These are phyloP conservation scores for Mortierella sp. DNA, from an alignment of 371 early-diverging fungal species.

Conservation along the genomic window DNA sequence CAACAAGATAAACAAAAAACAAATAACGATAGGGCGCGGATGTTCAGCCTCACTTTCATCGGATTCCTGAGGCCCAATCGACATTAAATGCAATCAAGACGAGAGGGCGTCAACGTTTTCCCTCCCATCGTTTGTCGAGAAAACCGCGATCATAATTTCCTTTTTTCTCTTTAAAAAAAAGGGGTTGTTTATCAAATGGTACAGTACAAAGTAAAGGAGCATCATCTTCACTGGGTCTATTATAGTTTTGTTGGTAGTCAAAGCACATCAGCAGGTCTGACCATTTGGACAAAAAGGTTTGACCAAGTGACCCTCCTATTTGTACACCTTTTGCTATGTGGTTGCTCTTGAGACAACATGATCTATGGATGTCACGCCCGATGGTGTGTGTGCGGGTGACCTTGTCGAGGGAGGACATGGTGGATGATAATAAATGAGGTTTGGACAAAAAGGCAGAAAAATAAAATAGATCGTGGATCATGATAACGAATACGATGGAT, in stretches of 20 bases:
- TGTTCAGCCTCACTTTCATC: too few species aligned
- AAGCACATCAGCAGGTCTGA: background rate
- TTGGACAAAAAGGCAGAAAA: background rate
- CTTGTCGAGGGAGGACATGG: background rate
- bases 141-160: background rate
- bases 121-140: background rate
- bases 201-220: background rate
- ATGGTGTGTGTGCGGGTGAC: constrained; percentile 5
- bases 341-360: background rate
- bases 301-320: background rate
- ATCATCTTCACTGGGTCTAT: background rate
- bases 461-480: background rate
- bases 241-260: background rate
- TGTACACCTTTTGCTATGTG: background rate
- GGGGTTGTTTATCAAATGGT: background rate
- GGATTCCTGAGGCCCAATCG: too few species aligned
- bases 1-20: background rate
- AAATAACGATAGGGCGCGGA: background rate
- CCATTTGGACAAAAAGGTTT: background rate
- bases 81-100: too few species aligned
- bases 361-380: background rate
- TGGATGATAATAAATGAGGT: background rate
- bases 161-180: background rate
- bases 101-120: background rate
- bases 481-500: background rate